Evolutionary conservation across 257 asterid species (phyloP).

Genomic region (Coffea eugenioides): DNA sequence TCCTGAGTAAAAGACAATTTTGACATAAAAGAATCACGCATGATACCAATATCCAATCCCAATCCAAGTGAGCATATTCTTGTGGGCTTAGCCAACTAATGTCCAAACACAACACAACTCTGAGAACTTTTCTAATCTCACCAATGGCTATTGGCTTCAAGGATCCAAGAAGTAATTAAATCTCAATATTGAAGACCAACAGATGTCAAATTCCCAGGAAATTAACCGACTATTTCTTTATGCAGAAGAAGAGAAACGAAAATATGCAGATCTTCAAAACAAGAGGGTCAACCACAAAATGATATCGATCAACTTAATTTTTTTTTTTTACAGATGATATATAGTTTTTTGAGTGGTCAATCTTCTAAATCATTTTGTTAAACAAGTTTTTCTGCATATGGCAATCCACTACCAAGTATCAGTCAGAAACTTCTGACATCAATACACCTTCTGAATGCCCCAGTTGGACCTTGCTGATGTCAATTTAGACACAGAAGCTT

Average conservation of each 20-base stretch:
- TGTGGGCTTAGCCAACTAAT: neutral
- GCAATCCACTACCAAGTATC: no score
- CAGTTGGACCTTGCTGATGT: neutral
- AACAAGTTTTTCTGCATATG: no score
- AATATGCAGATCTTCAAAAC: no score
- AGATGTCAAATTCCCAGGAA: neutral
- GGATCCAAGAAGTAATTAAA: neutral
- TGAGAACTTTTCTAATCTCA: neutral
- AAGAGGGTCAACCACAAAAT: no score
- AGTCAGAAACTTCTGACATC: no score
- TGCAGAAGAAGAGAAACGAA: neutral
- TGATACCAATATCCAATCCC: neutral
- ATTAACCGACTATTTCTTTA: neutral
- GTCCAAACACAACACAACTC: neutral
- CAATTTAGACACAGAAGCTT: neutral
- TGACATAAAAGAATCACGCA: conserved; percentile 4
- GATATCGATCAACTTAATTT: no score
- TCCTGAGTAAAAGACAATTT: neutral
- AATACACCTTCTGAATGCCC: no score
- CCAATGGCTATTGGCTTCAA: neutral
- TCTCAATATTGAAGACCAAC: neutral
- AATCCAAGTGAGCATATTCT: conserved; percentile 10
- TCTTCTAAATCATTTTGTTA: no score
- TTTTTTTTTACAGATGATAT: no score
- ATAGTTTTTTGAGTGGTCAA: no score